Evolutionary conservation across 2,329 filamentous ascomycete genomes (phyloP), one percentile per base, ranked within the genome.

Genomic region (Aspergillus uvarum): DNA sequence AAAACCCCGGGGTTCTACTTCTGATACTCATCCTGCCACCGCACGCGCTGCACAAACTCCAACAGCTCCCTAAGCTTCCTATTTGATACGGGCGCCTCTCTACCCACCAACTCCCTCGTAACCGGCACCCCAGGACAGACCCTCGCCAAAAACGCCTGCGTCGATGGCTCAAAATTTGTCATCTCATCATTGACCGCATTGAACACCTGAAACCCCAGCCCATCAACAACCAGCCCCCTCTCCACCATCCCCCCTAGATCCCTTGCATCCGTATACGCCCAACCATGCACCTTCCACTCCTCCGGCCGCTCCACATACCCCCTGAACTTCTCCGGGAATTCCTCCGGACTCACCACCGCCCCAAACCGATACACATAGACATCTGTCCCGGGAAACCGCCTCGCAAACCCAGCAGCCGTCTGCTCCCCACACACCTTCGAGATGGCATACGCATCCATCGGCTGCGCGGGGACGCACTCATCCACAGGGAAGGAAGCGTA

Each of bases 101-200:
- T 83, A 59, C 83, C 80, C 0, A 73, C 84, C 81, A 88, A 81
- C 59, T 85, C 79, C 53, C 84, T 74, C 26, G 80, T 84, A 48
- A 88, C 76, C 1, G 78, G 76, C 14, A 80, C 81, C 21, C 79
- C 74, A 0, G 84, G 84, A 56, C 77, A 81, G 10, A 73, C 73
- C 66, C 81, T 76, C 66, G 79, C 74, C 56, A 87, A 66, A 59
- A 87, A 85, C 59, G 83, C 77, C 48, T 73, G 74, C 0, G 84
- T 86, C 0, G 82, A 80, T 22, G 77, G 70, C 8, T 76, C 79
- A 3, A 82, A 63, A 53, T 69, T 82, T 0, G 85, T 88, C 52
- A 87, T 87, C 2, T 79, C 83, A 66, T 86, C 81, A 66, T 88
- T 88, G 0, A 84, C 86, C 1, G 85, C 85, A 67, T 88, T 88